These are phyloP conservation scores for Apium graveolens DNA, from an alignment of 129 eudicot species.

Conservation along the genomic window DNA sequence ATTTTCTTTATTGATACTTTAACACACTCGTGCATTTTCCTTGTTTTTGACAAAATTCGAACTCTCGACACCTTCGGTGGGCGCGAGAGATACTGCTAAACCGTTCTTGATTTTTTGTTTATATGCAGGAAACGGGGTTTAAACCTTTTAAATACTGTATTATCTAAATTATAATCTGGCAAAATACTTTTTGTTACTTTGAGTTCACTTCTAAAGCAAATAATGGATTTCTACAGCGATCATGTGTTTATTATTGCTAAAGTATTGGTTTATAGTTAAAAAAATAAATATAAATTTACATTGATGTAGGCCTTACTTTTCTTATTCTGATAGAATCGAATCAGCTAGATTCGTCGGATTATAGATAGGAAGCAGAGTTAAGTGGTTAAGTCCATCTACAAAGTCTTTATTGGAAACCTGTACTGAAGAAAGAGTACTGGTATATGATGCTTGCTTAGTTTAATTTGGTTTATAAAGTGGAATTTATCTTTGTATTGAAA, in stretches of 20 bases:
- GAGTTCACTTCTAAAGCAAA: conserved; percentile 16
- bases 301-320: background rate
- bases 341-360: background rate
- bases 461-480: background rate
- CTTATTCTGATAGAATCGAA: background rate
- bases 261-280: no score
- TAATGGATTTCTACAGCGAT: background rate
- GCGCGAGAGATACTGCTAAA: no score
- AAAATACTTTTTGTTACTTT: conserved; percentile 27
- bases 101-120: no score
- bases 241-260: no score
- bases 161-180: background rate
- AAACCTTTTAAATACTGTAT: background rate
- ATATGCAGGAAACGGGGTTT: background rate
- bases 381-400: conserved; percentile 5
- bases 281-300: background rate
- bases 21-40: no score
- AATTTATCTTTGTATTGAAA: background rate
- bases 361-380: background rate
- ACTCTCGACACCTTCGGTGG: no score
- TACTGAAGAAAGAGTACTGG: background rate
- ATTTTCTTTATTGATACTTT: background rate
- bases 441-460: background rate
- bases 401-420: background rate
- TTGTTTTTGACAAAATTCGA: no score